phyloP scores from a whole-genome alignment of 768 basidiomycete genomes.

The Boletales sp. region DNA sequence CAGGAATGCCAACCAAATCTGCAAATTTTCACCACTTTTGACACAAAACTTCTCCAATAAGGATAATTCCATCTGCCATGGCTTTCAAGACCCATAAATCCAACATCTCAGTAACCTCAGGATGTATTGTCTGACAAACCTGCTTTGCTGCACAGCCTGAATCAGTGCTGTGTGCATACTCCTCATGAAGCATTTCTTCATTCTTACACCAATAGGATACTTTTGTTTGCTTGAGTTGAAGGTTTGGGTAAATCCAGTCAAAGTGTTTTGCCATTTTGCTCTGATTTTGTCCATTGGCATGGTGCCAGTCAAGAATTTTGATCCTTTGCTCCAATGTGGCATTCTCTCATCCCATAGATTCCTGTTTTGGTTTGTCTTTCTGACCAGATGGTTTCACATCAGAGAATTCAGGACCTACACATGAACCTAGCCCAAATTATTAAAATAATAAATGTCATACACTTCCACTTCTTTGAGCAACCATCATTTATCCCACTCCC shows the following conservation, averaged over 20 bases:
- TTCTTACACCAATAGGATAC: background rate
- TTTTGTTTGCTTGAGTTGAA: background rate
- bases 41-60: conserved; percentile 27
- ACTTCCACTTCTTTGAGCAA: too few relatives aligned
- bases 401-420: too few relatives aligned
- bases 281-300: conserved; percentile 20
- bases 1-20: conserved; percentile 22
- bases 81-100: conserved; percentile 36
- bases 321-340: conserved; percentile 34
- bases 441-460: too few relatives aligned
- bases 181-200: background rate
- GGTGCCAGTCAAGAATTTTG: conserved; percentile 36
- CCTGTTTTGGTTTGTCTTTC: too few relatives aligned
- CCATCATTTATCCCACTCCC: too few relatives aligned
- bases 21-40: conserved; percentile 10
- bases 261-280: background rate
- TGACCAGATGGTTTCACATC: too few relatives aligned
- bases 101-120: conserved; percentile 35
- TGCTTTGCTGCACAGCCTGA: background rate
- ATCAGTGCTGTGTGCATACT: background rate
- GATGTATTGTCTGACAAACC: conserved; percentile 27
- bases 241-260: background rate
- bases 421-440: too few relatives aligned
- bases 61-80: conserved; percentile 32
- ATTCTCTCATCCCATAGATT: conserved; percentile 8